Percentiles rank a stretch among this genome's conserved stretches.
Conservation (phyloP, 2,329 filamentous ascomycete genomes). For the Aureobasidium melanogenum region DNA sequence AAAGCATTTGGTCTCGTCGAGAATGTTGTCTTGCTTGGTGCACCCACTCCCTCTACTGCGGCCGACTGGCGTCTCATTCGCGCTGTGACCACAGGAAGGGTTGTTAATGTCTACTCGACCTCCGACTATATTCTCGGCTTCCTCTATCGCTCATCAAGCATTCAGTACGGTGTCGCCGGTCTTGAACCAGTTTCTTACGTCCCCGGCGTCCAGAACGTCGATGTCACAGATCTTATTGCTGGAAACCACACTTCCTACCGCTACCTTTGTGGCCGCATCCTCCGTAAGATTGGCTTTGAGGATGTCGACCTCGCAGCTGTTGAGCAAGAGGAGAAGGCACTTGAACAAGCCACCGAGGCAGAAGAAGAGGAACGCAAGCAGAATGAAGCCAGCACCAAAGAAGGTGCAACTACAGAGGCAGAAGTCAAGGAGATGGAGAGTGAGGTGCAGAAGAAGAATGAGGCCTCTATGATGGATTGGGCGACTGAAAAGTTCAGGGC, state of each 20-base stretch:
- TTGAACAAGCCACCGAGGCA: slow-evolving; percentile 30
- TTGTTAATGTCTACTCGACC: slow-evolving; percentile 82
- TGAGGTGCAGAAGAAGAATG: slow-evolving; percentile 36
- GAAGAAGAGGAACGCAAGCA: slow-evolving; percentile 26
- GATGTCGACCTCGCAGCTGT: slow-evolving; percentile 42
- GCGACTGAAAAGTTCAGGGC: slow-evolving; percentile 32
- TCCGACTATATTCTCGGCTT: slow-evolving; percentile 85
- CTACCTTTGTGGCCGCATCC: slow-evolving; percentile 42
- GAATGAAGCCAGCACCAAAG: slow-evolving; percentile 19
- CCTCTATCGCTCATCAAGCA: slow-evolving; percentile 73
- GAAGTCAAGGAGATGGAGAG: slow-evolving; percentile 29
- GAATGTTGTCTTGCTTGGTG: slow-evolving; percentile 71
- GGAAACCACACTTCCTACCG: slow-evolving; percentile 42
- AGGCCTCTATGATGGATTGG: slow-evolving; percentile 35
- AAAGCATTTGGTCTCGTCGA: slow-evolving; percentile 78
- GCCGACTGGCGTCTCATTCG: slow-evolving; percentile 69
- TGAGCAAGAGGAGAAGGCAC: slow-evolving; percentile 35
- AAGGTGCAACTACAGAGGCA: slow-evolving; percentile 18
- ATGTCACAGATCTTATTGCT: slow-evolving; percentile 42
- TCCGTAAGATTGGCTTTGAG: slow-evolving; percentile 45
- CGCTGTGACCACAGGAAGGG: slow-evolving; percentile 66
- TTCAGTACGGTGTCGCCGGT: slow-evolving; percentile 76
- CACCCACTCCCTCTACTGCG: slow-evolving; percentile 63
- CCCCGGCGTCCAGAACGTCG: slow-evolving; percentile 53
- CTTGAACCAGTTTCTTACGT: slow-evolving; percentile 63